Percentiles rank a stretch among this genome's conserved stretches.
These are phyloP conservation scores for Ophiocytium majus DNA, from an alignment of 352 stramenopile species.

Conservation along the genomic window DNA sequence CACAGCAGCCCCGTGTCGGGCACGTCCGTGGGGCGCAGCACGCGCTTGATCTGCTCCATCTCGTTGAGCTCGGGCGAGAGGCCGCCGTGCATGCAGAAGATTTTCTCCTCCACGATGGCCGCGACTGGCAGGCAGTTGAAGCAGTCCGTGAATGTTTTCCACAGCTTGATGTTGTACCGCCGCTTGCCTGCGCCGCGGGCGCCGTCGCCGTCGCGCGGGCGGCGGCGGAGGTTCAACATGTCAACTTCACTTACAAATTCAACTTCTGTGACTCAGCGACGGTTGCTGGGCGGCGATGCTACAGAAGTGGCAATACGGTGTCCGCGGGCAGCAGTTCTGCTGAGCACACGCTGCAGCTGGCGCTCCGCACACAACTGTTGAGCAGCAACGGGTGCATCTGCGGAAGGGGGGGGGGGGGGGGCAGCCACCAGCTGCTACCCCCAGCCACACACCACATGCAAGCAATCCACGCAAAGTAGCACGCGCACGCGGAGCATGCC, in stretches of 20 bases:
- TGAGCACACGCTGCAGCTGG: background rate
- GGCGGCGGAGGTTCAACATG: background rate
- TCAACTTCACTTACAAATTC: background rate
- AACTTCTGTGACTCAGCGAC: background rate
- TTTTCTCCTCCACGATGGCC: slow-evolving; percentile 93
- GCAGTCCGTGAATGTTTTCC: slow-evolving; percentile 92
- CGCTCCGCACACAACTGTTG: background rate
- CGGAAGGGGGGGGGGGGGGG: background rate
- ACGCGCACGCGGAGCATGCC: background rate
- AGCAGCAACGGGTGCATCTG: background rate
- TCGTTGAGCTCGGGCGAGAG: slow-evolving; percentile 74
- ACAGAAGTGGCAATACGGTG: too few species aligned
- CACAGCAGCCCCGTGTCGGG: slow-evolving; percentile 87
- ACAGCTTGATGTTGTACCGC: slow-evolving; percentile 84
- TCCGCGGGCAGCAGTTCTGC: too few species aligned
- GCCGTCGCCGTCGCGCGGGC: background rate
- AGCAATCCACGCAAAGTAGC: background rate
- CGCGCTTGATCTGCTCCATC: slow-evolving; percentile 89
- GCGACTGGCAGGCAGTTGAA: slow-evolving; percentile 98
- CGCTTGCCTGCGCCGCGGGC: slow-evolving; percentile 66
- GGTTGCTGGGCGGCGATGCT: too few species aligned
- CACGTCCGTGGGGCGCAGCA: slow-evolving; percentile 82
- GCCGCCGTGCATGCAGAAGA: slow-evolving; percentile 96
- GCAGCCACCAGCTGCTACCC: background rate
- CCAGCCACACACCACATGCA: background rate